phyloP scores from a whole-genome alignment of 2,329 filamentous ascomycete genomes.

The Lachnellula occidentalis region DNA sequence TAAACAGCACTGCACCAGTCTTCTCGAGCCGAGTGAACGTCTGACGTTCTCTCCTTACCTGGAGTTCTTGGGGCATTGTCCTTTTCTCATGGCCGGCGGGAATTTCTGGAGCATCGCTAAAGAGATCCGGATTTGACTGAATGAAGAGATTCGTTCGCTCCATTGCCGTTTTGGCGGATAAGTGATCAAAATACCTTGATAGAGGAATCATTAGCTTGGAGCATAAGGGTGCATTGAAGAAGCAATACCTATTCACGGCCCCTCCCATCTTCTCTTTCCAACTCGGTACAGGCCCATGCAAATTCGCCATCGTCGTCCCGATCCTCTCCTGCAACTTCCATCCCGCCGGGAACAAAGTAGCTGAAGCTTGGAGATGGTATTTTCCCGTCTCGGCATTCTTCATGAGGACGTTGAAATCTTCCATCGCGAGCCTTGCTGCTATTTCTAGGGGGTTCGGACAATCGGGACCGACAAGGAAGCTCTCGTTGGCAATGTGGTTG shows the following conservation, averaged over 20 bases:
- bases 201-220: not conserved
- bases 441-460: slow-evolving; percentile 42
- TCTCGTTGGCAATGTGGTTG: slow-evolving; percentile 41
- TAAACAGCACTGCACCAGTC: slow-evolving; percentile 42
- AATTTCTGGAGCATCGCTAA: slow-evolving; percentile 39
- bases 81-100: slow-evolving; percentile 19
- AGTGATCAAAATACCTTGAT: slow-evolving; percentile 39
- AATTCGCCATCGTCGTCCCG: slow-evolving; percentile 41
- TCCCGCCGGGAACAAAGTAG: slow-evolving; percentile 47
- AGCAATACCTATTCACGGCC: slow-evolving; percentile 38
- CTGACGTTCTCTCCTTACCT: slow-evolving; percentile 44
- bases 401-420: slow-evolving; percentile 46
- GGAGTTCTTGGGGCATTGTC: slow-evolving; percentile 34
- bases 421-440: slow-evolving; percentile 44
- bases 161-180: slow-evolving; percentile 39
- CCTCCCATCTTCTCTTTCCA: slow-evolving; percentile 43
- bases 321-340: slow-evolving; percentile 45
- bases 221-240: not conserved
- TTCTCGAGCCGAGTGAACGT: slow-evolving; percentile 42
- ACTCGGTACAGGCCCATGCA: slow-evolving; percentile 42
- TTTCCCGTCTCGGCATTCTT: slow-evolving; percentile 39
- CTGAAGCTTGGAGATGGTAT: slow-evolving; percentile 44
- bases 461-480: slow-evolving; percentile 34
- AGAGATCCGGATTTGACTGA: slow-evolving; percentile 40
- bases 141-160: slow-evolving; percentile 46